phyloP scores from a whole-genome alignment of 2,329 filamentous ascomycete species.

The Escovopsis sp. region DNA sequence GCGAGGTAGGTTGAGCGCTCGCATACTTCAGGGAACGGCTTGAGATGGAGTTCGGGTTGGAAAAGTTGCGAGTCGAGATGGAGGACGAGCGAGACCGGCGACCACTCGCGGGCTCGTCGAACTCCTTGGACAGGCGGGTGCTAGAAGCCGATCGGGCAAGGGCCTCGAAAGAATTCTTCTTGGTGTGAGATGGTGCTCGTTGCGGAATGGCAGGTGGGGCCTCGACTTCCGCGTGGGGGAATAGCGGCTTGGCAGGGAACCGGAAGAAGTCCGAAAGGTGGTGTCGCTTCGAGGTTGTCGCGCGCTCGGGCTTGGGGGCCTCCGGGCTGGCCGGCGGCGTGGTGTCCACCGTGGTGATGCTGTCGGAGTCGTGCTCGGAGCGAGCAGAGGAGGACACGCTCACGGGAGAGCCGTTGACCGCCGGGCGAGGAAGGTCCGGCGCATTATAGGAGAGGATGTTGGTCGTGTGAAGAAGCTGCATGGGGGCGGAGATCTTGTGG shows the following conservation, averaged over 20 bases:
- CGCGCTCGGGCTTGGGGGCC: slow-evolving; percentile 37
- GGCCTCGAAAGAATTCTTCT: slow-evolving; percentile 62
- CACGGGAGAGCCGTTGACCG: slow-evolving; percentile 34
- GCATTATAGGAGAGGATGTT: slow-evolving; percentile 95
- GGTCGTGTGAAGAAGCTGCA: slow-evolving; percentile 81
- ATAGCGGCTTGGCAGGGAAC: slow-evolving; percentile 30
- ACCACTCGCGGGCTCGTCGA: slow-evolving; percentile 36
- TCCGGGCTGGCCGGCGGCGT: slow-evolving; percentile 57
- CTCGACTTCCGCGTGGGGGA: slow-evolving; percentile 17
- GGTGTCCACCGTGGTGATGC: slow-evolving; percentile 34
- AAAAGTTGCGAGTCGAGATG: slow-evolving; percentile 36
- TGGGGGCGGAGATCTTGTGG: slow-evolving; percentile 70
- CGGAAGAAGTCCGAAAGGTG: slow-evolving; percentile 54
- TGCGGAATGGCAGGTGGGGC: slow-evolving; percentile 47
- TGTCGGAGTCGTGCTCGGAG: slow-evolving; percentile 61
- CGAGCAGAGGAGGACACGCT: slow-evolving; percentile 13
- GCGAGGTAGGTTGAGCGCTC: slow-evolving; percentile 13
- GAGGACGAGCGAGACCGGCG: slow-evolving; percentile 44
- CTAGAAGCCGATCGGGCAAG: slow-evolving; percentile 51
- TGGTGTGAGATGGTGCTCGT: slow-evolving; percentile 75
- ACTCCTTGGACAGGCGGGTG: slow-evolving; percentile 41
- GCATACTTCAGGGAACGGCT: slow-evolving; percentile 14
- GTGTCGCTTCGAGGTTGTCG: slow-evolving; percentile 44
- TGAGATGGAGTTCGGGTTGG: slow-evolving; percentile 24
- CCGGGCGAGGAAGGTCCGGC: slow-evolving; percentile 53